phyloP scores from a whole-genome alignment of 495 filamentous ascomycete species.

The Parachaetomium inaequale region DNA sequence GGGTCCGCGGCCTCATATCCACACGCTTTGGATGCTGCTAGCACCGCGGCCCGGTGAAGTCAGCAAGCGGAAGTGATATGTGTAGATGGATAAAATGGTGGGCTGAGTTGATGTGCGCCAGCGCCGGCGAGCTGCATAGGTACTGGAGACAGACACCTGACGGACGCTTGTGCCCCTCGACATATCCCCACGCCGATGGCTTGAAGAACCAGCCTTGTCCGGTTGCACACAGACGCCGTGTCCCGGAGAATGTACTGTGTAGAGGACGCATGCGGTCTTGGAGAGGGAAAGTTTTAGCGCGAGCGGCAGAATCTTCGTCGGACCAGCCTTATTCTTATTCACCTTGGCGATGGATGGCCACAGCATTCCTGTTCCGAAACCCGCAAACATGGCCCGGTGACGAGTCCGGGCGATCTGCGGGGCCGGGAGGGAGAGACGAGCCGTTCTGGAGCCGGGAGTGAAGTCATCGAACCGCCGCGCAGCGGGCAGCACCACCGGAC shows the following conservation, averaged over 20 bases:
- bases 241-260: not conserved
- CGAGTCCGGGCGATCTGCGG: slow-evolving; percentile 5
- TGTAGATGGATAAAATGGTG: not conserved
- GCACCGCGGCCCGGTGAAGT: not conserved
- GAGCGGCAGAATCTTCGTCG: not conserved
- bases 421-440: not conserved
- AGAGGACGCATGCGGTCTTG: not conserved
- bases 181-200: not conserved
- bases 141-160: not conserved
- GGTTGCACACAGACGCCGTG: not conserved
- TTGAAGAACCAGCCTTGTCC: not conserved
- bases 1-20: not conserved
- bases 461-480: not conserved
- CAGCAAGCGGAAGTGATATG: not conserved
- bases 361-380: slow-evolving; percentile 3
- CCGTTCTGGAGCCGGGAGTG: not conserved
- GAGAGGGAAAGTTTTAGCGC: not conserved
- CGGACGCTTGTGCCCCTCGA: not conserved
- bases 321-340: not conserved
- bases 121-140: not conserved
- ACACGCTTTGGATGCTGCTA: not conserved
- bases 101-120: not conserved
- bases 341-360: not conserved
- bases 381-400: slow-evolving; percentile 8
- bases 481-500: not conserved